Conservation (phyloP, 1,284 basidiomycete genomes). For the Fomes fomentarius region DNA sequence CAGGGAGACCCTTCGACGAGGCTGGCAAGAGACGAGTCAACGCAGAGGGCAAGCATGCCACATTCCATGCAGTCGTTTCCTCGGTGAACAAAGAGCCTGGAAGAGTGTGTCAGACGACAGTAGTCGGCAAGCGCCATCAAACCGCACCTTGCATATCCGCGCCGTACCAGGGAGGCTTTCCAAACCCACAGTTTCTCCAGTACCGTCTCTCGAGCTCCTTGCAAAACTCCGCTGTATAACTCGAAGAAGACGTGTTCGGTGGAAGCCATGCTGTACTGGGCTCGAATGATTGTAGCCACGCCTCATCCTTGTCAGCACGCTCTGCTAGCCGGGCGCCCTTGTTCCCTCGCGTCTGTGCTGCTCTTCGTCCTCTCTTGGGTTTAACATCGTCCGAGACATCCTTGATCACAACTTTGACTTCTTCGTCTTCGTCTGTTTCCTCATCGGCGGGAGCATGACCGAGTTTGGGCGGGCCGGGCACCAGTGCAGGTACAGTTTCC, state of each 20-base stretch:
- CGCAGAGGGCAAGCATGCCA: constrained; percentile 87
- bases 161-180: constrained; percentile 93
- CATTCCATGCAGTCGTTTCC: constrained; percentile 88
- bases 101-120: background rate
- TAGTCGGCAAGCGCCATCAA: background rate
- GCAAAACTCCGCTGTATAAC: constrained; percentile 89
- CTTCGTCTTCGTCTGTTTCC: constrained; percentile 32
- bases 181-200: constrained; percentile 91
- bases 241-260: constrained; percentile 62
- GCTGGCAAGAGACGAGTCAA: constrained; percentile 80
- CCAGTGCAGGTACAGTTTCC: background rate
- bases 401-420: background rate
- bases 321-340: constrained; percentile 58
- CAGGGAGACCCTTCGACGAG: constrained; percentile 77
- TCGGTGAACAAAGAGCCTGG: constrained; percentile 87
- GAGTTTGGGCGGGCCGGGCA: background rate
- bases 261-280: constrained; percentile 81
- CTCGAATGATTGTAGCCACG: constrained; percentile 74
- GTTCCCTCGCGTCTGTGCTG: constrained; percentile 47
- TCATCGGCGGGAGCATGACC: constrained; percentile 17
- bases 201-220: constrained; percentile 87
- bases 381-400: constrained; percentile 33
- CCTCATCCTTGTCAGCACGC: constrained; percentile 55
- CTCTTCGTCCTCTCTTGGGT: constrained; percentile 49
- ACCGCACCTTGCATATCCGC: constrained; percentile 86